Base-by-base conservation (phyloP, 106 monocot genomes). In the Cymbidium sinense region DNA sequence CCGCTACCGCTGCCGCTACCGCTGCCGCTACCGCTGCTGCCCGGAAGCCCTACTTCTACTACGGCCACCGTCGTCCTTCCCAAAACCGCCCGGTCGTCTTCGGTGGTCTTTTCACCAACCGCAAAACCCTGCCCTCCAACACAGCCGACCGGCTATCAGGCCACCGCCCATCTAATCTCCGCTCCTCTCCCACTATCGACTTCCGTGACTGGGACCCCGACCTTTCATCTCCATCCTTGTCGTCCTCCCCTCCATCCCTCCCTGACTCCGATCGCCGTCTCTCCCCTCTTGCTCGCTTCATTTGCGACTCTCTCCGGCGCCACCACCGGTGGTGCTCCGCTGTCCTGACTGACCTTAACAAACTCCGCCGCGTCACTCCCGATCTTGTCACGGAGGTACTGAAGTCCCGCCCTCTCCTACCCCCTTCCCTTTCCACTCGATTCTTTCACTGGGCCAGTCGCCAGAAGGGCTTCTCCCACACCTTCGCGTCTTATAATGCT, bases 361-460 rank as follows among this genome's bases (percentile, higher is more conserved):
- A 94, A 82, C 94, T 99, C 81, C 94, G 94, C 58, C 94, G 92
- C 73, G 81, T 94, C 61, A 47, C 94, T 6, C 90, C 98, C 5
- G 64, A 80, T 64, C 85, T 95, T n/a, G 80, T 99, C 39, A 30
- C 90, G 30, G 90, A 94, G 80, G 81, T 99, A 77, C 92, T 99
- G 87, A 86, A 87, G 50, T 70, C 84, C 55, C 82, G 76, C n/a
- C 77, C 79, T 54, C 47, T 71, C 58, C 85, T 84, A 21, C 77
- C 79, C 17, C 81, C 94, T 9, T 25, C 82, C 11, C 72, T 92
- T 73, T 79, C 88, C 75, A 39, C 85, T 74, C 92, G 88, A 41
- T 88, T 99, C 98, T 99, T 99, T 82, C 85, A 86, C 80, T 95
- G 90, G 89, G 92, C 94, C 11, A 77, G 81, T 23, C 80, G 81